A percentile compares a stretch with the other conserved stretches of the same genome.
phyloP scores from a whole-genome alignment of 23 red algal species.

The Porphyridium purpureum region DNA sequence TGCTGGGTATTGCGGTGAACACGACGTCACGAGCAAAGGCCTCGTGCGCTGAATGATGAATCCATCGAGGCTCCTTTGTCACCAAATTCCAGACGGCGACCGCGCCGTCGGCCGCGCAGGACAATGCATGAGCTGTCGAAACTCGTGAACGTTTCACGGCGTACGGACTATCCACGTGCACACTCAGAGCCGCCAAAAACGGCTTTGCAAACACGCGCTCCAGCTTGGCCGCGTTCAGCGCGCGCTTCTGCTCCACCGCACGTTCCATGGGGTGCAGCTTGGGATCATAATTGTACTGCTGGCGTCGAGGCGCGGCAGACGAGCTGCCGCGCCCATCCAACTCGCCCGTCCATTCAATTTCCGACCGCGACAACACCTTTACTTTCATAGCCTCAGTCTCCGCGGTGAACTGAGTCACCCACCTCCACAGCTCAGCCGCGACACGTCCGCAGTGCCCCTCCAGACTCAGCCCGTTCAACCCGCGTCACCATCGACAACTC shows the following conservation, averaged over 20 bases:
- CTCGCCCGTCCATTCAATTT: conserved; percentile 50
- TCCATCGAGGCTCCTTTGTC: conserved; percentile 11
- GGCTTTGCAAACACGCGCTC: conserved; percentile 63
- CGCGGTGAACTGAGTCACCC: too few species aligned
- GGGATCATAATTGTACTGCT: conserved; percentile 26
- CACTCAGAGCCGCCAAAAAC: conserved; percentile 48
- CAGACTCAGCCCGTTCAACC: too few species aligned
- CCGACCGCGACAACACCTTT: conserved; percentile 68
- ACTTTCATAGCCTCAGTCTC: too few species aligned
- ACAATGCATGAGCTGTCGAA: conserved; percentile 29
- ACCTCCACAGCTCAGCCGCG: too few species aligned
- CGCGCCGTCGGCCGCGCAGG: conserved; percentile 68
- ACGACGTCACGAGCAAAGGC: conserved; percentile 49
- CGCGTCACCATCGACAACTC: too few species aligned
- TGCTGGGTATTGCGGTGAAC: conserved; percentile 3
- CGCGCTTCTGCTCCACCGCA: conserved; percentile 59
- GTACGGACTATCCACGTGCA: conserved; percentile 82
- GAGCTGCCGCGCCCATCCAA: conserved; percentile 25
- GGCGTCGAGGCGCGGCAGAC: conserved; percentile 10
- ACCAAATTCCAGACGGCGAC: conserved; percentile 70
- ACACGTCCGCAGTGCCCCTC: too few species aligned
- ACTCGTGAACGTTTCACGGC: conserved; percentile 23
- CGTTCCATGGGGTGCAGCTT: conserved; percentile 54
- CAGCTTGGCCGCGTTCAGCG: conserved; percentile 83
- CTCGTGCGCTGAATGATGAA: conserved; percentile 9